A percentile compares a stretch with the other conserved stretches of the same genome.
Conservation (phyloP, 495 filamentous ascomycete species). For the Echria macrotheca region DNA sequence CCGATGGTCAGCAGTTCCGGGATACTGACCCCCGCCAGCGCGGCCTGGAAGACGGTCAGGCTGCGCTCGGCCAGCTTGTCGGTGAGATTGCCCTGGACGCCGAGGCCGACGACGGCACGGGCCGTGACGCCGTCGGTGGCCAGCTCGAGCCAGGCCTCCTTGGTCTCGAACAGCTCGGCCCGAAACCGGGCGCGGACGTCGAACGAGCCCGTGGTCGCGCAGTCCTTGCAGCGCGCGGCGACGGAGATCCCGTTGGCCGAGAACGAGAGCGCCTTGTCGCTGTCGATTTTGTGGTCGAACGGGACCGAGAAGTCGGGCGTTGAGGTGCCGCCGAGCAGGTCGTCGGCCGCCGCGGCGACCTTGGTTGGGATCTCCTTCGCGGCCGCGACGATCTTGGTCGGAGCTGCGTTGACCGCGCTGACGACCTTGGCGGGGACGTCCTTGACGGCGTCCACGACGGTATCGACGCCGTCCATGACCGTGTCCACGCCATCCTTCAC, state of each 20-base stretch:
- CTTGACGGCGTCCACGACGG: constrained; percentile 3
- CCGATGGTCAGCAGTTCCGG: constrained; percentile 18
- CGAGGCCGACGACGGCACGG: constrained; percentile 11
- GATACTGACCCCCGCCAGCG: constrained; percentile 15
- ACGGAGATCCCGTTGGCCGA: constrained; percentile 3
- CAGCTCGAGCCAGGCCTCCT: constrained; percentile 13
- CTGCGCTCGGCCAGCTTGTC: constrained; percentile 5
- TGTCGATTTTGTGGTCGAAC: constrained; percentile 9
- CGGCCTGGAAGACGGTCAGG: constrained; percentile 13
- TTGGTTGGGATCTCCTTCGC: background rate
- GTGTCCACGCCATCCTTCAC: background rate
- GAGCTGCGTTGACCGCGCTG: background rate
- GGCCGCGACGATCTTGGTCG: background rate
- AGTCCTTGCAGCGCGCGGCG: constrained; percentile 4
- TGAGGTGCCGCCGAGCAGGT: background rate
- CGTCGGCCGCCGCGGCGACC: background rate
- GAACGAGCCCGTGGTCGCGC: constrained; percentile 13
- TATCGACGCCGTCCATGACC: background rate
- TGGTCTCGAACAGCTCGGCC: background rate
- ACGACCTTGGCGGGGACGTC: background rate
- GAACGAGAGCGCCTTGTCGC: constrained; percentile 7
- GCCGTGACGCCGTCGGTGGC: constrained; percentile 8
- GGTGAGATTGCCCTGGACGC: constrained; percentile 7
- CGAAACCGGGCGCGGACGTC: constrained; percentile 11
- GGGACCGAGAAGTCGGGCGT: constrained; percentile 14